Percentiles rank a stretch among this genome's conserved stretches.
Evolutionary conservation across 2,329 filamentous ascomycete genomes (phyloP).

Genomic region (Cercospora citrullina): DNA sequence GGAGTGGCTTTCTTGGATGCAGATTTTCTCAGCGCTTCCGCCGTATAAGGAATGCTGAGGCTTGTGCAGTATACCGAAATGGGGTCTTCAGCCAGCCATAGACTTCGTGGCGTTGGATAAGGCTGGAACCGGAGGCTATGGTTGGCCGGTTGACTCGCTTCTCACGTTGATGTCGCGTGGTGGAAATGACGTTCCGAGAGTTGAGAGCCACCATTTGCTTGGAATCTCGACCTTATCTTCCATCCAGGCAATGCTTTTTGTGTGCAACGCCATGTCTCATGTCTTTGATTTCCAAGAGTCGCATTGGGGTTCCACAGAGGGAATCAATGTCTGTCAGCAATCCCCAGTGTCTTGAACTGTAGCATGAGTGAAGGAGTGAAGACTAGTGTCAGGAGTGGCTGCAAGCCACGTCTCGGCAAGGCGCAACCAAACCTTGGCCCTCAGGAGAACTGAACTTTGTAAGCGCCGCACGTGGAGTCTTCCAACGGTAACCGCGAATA

Average conservation of each 20-base stretch:
- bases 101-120: not conserved
- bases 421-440: not conserved
- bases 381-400: not conserved
- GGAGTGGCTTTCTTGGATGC: not conserved
- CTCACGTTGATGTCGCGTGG: constrained; percentile 1
- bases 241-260: not conserved
- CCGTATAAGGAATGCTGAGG: not conserved
- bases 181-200: constrained; percentile 3
- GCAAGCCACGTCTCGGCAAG: not conserved
- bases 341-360: not conserved
- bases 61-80: constrained; percentile 3
- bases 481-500: not conserved
- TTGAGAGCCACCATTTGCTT: constrained; percentile 1
- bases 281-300: not conserved
- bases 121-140: not conserved
- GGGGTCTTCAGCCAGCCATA: constrained; percentile 1
- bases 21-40: not conserved
- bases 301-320: not conserved
- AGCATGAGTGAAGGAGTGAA: not conserved
- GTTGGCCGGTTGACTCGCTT: not conserved
- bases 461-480: not conserved
- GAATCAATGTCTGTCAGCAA: not conserved
- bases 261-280: not conserved
- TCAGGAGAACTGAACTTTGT: not conserved
- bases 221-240: not conserved